phyloP scores from a whole-genome alignment of 2,329 filamentous ascomycete genomes.

The Paraphaeosphaeria sporulosa region DNA sequence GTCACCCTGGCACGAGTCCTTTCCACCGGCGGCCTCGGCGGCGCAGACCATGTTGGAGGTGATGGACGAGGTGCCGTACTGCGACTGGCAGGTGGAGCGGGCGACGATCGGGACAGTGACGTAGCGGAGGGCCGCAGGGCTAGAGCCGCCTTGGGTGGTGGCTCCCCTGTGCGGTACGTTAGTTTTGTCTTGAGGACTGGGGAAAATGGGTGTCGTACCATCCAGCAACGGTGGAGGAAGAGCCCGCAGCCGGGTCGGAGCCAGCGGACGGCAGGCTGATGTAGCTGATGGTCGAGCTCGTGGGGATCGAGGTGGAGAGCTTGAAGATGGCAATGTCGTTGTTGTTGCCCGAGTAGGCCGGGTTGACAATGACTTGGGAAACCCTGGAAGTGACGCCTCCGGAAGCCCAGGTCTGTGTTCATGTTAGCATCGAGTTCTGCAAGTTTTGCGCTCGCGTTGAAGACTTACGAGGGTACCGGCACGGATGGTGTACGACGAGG shows the following conservation, averaged over 20 bases:
- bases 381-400: slow-evolving; percentile 31
- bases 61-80: slow-evolving; percentile 11
- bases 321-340: slow-evolving; percentile 38
- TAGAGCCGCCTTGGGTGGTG: slow-evolving; percentile 2
- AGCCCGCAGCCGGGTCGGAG: slow-evolving; percentile 31
- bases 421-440: background rate
- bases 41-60: slow-evolving; percentile 17
- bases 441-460: background rate
- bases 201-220: slow-evolving; percentile 20
- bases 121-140: slow-evolving; percentile 9
- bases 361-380: slow-evolving; percentile 29
- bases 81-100: slow-evolving; percentile 14
- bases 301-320: slow-evolving; percentile 30
- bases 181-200: background rate
- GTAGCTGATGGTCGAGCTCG: slow-evolving; percentile 32
- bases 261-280: slow-evolving; percentile 28
- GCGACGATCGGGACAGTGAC: slow-evolving; percentile 16
- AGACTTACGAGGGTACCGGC: slow-evolving; percentile 14
- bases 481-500: slow-evolving; percentile 8
- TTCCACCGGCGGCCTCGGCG: slow-evolving; percentile 14
- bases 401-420: slow-evolving; percentile 24
- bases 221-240: slow-evolving; percentile 31
- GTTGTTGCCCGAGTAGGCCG: slow-evolving; percentile 25
- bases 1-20: slow-evolving; percentile 20
- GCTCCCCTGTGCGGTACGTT: slow-evolving; percentile 9